A percentile compares a stretch with the other conserved stretches of the same genome.
phyloP scores from a whole-genome alignment of 495 filamentous ascomycete species.

The Lentithecium fluviatile region DNA sequence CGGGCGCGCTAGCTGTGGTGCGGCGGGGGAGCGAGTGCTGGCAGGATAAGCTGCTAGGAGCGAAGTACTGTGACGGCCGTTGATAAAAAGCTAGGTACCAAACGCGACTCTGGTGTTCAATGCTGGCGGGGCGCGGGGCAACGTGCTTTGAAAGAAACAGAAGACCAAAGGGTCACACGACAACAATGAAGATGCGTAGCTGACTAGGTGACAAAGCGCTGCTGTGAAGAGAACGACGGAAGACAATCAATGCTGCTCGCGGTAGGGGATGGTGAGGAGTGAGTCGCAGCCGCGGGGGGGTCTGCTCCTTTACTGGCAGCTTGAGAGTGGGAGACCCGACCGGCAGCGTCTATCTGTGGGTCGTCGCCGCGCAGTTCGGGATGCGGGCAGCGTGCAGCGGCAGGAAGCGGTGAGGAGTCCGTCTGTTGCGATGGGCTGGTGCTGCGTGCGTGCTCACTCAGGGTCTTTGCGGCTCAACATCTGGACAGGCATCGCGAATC shows the following conservation, averaged over 20 bases:
- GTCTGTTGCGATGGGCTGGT: background rate
- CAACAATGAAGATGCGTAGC: background rate
- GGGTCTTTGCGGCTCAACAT: no score
- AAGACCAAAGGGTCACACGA: conserved; percentile 23
- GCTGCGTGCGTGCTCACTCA: no score
- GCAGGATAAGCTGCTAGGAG: background rate
- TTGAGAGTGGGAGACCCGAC: background rate
- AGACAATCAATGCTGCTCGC: background rate
- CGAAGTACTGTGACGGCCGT: background rate
- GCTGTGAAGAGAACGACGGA: background rate
- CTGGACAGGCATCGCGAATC: no score
- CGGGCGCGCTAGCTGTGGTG: background rate
- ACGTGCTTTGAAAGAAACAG: background rate
- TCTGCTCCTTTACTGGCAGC: background rate
- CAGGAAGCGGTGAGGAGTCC: background rate
- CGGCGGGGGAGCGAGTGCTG: background rate
- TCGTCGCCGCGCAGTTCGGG: background rate
- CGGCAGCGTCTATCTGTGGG: background rate
- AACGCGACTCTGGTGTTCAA: background rate
- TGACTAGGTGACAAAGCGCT: background rate
- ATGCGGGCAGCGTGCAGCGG: background rate
- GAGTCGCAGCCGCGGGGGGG: background rate
- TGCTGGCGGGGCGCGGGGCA: background rate
- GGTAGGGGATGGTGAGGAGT: background rate
- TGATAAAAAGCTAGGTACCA: background rate